Evolutionary conservation across 2,329 filamentous ascomycete genomes (phyloP), one percentile per base, ranked within the genome.

Genomic region (Verticillium klebahnii): DNA sequence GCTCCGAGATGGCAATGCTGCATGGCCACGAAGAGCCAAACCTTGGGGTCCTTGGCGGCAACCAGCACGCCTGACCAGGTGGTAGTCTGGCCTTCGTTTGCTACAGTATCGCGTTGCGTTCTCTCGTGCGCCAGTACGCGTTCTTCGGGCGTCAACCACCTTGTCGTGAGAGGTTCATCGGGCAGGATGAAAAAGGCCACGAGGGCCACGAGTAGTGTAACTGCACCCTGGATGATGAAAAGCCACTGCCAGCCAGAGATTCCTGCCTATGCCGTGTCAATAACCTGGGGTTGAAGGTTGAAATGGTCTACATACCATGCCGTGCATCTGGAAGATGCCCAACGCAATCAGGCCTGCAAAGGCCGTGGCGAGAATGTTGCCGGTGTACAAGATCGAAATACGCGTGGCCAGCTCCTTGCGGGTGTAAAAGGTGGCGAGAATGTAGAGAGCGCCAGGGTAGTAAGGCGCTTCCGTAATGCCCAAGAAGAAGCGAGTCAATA

Each of bases 1-100:
- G 70, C 71, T 0, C 62, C 60, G 0, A 65, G 68, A 67, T 82
- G 78, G 65, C 78, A 76, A 61, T 81, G 80, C 61, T 80, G 77
- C 78, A 82, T 81, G 54, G 79, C 69, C 3, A 73, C 74, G 58
- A 81, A 77, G 2, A 82, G 66, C 73, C 78, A 82, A 1, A 80
- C 71, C 55, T 76, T 75, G 15, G 75, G 76, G 62, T 82, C 80
- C 9, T 68, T 71, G 31, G 73, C 69, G 2, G 79, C 79, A 55
- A 76, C 72, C 50, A 73, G 69, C 19, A 81, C 71, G n/a, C 80
- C 79, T 23, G 69, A 70, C 72, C 69, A 78, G 4, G 72, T 75
- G 4, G 64, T 66, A 0, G 63, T 64, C 19, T 62, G 58, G 3
- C 67, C 69, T 1, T 67, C 45, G 2, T 69, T 64, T 0, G 68